Evolutionary conservation across 2,329 filamentous ascomycete genomes (phyloP).

Genomic region (Neodidymelliopsis sp.): DNA sequence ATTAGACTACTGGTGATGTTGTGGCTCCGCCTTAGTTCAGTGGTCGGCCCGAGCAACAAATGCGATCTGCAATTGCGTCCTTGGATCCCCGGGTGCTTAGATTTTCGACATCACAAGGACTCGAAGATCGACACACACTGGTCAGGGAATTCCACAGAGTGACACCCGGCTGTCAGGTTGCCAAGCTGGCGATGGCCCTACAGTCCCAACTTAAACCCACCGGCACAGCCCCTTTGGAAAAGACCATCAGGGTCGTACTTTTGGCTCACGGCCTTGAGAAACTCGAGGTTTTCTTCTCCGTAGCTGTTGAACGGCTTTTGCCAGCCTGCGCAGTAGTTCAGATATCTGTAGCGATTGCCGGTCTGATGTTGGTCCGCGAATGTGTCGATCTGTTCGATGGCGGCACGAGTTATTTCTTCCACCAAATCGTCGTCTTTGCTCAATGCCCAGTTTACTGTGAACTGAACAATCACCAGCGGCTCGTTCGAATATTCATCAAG

Average conservation of each 20-base stretch:
- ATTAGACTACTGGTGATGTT: not conserved
- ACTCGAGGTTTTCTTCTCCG: conserved; percentile 36
- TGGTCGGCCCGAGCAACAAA: conserved; percentile 1
- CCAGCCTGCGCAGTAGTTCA: conserved; percentile 49
- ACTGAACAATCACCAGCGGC: conserved; percentile 43
- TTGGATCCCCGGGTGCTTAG: no score
- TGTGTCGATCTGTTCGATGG: conserved; percentile 44
- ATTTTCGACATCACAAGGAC: no score
- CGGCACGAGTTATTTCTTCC: conserved; percentile 29
- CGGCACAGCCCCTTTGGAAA: conserved; percentile 46
- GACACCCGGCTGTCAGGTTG: no score
- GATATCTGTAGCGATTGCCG: conserved; percentile 33
- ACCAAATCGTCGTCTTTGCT: conserved; percentile 38
- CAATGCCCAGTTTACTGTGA: conserved; percentile 46
- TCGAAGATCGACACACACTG: conserved; percentile 1
- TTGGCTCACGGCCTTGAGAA: conserved; percentile 37
- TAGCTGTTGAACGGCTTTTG: conserved; percentile 48
- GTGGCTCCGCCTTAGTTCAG: not conserved
- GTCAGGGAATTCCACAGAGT: no score
- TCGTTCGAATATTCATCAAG: conserved; percentile 23
- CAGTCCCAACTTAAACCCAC: conserved; percentile 44
- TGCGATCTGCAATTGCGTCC: conserved; percentile 7
- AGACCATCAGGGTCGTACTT: conserved; percentile 48
- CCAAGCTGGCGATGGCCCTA: not conserved
- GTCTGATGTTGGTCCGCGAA: conserved; percentile 31